These are phyloP conservation scores for Cicer cuneatum DNA, from an alignment of 306 rosid genomes.

Conservation along the genomic window DNA sequence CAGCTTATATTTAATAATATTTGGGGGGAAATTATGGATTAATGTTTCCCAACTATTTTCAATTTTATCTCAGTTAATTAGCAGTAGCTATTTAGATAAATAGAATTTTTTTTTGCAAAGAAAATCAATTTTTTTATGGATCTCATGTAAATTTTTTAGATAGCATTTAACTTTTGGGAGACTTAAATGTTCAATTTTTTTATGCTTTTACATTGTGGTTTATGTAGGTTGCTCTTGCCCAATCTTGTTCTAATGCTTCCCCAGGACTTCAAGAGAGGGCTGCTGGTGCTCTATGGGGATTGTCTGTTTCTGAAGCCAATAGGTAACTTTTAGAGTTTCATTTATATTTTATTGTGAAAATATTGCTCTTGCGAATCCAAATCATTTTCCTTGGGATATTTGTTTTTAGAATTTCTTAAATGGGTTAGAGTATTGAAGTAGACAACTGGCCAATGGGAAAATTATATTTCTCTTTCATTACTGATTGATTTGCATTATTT, in stretches of 20 bases:
- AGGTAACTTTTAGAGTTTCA: slow-evolving; percentile 61
- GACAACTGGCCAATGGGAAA: slow-evolving; percentile 12
- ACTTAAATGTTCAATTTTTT: slow-evolving; percentile 29
- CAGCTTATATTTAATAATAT: too few species aligned
- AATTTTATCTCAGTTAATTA: too few species aligned
- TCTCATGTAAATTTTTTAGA: slow-evolving; percentile 17
- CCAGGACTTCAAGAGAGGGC: slow-evolving; percentile 99
- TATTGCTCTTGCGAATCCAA: slow-evolving; percentile 10
- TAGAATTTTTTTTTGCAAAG: neutral
- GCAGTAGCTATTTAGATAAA: neutral
- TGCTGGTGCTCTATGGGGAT: slow-evolving; percentile 99
- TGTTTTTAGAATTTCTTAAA: slow-evolving; percentile 6
- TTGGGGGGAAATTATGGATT: too few species aligned
- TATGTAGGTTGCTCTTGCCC: slow-evolving; percentile 95
- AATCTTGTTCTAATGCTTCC: slow-evolving; percentile 95
- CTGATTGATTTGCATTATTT: slow-evolving; percentile 26
- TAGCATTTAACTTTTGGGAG: neutral
- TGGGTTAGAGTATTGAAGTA: slow-evolving; percentile 13
- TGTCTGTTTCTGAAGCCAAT: slow-evolving; percentile 97
- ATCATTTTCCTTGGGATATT: slow-evolving; percentile 1
- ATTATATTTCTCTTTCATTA: neutral
- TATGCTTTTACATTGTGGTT: slow-evolving; percentile 43
- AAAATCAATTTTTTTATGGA: slow-evolving; percentile 9
- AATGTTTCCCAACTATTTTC: too few species aligned
- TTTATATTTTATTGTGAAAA: slow-evolving; percentile 24